Conservation (phyloP, 768 basidiomycete species). For the Russula sp. region DNA sequence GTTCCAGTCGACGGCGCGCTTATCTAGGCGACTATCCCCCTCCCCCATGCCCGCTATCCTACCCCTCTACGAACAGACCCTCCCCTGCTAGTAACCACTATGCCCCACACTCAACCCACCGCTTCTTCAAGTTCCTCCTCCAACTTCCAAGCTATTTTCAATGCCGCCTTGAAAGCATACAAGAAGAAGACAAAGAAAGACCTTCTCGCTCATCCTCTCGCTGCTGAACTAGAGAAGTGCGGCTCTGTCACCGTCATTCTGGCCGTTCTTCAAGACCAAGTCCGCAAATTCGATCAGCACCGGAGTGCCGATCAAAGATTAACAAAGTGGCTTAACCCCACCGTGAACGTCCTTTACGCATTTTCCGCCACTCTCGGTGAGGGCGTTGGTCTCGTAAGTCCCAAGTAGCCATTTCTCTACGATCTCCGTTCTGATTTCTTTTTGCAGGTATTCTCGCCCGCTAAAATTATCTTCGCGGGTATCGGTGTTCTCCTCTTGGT, state of each 20-base stretch:
- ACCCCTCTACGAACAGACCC: too few species aligned
- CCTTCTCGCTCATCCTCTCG: not conserved
- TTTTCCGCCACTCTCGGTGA: not conserved
- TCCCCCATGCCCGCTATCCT: too few species aligned
- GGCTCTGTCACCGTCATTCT: not conserved
- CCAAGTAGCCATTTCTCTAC: not conserved
- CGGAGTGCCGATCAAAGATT: not conserved
- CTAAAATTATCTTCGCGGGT: not conserved
- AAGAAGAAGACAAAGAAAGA: not conserved
- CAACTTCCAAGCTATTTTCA: too few species aligned
- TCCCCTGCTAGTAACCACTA: too few species aligned
- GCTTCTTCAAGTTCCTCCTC: too few species aligned
- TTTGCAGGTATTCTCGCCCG: not conserved
- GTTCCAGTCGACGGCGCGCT: too few species aligned
- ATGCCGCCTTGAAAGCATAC: too few species aligned
- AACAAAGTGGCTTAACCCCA: not conserved
- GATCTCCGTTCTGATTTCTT: not conserved
- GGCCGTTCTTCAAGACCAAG: not conserved
- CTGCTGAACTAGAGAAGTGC: not conserved
- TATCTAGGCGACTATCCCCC: too few species aligned
- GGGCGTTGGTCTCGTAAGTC: not conserved
- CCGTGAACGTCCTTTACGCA: not conserved
- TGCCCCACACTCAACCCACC: too few species aligned
- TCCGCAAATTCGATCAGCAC: not conserved
- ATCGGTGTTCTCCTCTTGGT: not conserved